phyloP scores from a whole-genome alignment of 805 yeast genomes.

The Ogataea populi-albae region DNA sequence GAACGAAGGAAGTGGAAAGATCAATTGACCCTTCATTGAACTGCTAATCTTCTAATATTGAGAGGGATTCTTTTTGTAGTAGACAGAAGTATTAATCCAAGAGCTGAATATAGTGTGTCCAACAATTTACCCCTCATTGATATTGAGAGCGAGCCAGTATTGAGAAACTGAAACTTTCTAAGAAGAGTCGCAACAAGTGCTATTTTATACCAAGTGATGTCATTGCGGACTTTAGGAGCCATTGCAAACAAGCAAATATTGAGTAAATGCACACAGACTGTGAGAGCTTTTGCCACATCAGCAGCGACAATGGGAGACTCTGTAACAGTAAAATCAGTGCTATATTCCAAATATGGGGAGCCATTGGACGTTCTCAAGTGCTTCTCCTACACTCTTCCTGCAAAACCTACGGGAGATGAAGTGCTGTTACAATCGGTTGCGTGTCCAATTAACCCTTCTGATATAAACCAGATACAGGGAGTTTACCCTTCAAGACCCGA shows the following conservation, averaged over 20 bases:
- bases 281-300: constrained; percentile 9
- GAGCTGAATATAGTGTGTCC: too few species aligned
- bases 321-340: constrained; percentile 53
- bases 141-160: too few species aligned
- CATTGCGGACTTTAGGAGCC: too few species aligned
- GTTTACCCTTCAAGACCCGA: constrained; percentile 79
- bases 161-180: too few species aligned
- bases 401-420: constrained; percentile 39
- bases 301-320: constrained; percentile 7
- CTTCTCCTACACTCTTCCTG: constrained; percentile 50
- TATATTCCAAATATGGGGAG: constrained; percentile 67
- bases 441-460: constrained; percentile 88
- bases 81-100: too few species aligned
- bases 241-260: not conserved
- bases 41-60: too few species aligned
- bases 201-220: too few species aligned
- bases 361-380: constrained; percentile 54
- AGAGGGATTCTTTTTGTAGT: too few species aligned
- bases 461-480: constrained; percentile 81
- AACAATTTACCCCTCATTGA: too few species aligned
- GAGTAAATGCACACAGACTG: not conserved
- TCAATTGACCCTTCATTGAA: too few species aligned
- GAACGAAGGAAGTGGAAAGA: too few species aligned
- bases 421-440: constrained; percentile 70
- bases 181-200: too few species aligned